These are phyloP conservation scores for Scopulariopsis brevicaulis DNA, from an alignment of 2,329 filamentous ascomycete genomes.

Conservation along the genomic window DNA sequence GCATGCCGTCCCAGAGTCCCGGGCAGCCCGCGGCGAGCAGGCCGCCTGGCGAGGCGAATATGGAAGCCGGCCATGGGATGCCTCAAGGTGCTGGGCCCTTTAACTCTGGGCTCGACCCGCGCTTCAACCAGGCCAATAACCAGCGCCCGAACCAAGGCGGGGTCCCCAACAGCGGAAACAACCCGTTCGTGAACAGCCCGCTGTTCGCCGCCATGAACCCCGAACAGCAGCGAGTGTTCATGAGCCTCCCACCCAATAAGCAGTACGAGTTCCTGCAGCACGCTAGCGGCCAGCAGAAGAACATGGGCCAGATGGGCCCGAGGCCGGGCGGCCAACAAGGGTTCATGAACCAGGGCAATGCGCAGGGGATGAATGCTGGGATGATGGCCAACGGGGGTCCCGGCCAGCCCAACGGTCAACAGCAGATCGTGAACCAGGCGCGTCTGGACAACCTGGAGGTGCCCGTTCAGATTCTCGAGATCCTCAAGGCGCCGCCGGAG, in stretches of 20 bases:
- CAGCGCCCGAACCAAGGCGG: constrained; percentile 28
- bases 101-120: constrained; percentile 36
- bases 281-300: constrained; percentile 11
- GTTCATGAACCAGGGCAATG: not conserved
- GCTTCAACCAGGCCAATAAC: constrained; percentile 40
- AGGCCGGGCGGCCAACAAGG: not conserved
- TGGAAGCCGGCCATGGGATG: constrained; percentile 15
- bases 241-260: constrained; percentile 33
- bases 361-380: not conserved
- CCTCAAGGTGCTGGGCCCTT: constrained; percentile 35
- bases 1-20: constrained; percentile 45
- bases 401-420: constrained; percentile 10
- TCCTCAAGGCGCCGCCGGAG: constrained; percentile 24
- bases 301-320: constrained; percentile 7
- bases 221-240: constrained; percentile 33
- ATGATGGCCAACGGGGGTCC: constrained; percentile 1
- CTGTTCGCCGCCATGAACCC: constrained; percentile 32
- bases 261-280: constrained; percentile 29
- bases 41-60: constrained; percentile 22
- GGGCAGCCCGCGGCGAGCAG: constrained; percentile 48
- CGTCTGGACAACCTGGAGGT: constrained; percentile 39
- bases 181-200: constrained; percentile 22
- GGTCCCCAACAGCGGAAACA: constrained; percentile 21
- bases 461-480: constrained; percentile 21
- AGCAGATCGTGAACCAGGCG: constrained; percentile 15